phyloP scores from a whole-genome alignment of 345 rosid genomes.

The Salix viminalis region DNA sequence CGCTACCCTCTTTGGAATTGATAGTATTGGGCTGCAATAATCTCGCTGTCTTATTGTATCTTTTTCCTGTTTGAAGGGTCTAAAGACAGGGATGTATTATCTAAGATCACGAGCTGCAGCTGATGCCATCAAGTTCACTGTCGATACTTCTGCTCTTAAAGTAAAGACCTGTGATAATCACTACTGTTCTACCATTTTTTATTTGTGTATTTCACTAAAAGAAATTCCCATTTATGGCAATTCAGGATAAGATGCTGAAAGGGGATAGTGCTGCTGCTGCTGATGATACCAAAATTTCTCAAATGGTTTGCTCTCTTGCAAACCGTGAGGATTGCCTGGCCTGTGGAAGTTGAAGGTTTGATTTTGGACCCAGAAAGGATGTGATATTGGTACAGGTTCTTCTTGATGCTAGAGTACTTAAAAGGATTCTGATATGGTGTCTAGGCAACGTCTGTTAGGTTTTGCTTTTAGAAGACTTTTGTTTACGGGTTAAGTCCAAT shows the following conservation, averaged over 20 bases:
- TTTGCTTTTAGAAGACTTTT: neutral
- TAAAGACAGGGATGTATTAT: constrained; percentile 94
- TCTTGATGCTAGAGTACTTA: neutral
- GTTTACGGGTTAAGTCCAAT: neutral
- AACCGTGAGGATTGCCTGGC: constrained; percentile 84
- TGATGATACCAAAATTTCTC: constrained; percentile 62
- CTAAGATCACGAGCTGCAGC: constrained; percentile 89
- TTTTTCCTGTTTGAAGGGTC: constrained; percentile 40
- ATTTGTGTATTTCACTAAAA: neutral
- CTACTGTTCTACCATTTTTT: neutral
- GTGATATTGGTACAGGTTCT: neutral
- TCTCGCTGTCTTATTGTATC: neutral
- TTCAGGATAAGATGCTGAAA: constrained; percentile 40
- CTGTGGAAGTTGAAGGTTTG: constrained; percentile 58
- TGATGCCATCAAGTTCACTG: constrained; percentile 97
- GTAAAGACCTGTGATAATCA: constrained; percentile 28
- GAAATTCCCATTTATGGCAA: neutral
- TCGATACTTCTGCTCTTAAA: constrained; percentile 62
- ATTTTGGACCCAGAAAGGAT: neutral
- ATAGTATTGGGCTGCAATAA: neutral
- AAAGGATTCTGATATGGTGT: neutral
- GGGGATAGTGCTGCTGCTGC: constrained; percentile 23
- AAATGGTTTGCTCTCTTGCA: constrained; percentile 82
- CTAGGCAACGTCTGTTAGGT: neutral
- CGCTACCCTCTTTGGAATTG: neutral